Evolutionary conservation across 495 filamentous ascomycete genomes (phyloP).

Genomic region (Talaromyces thailandensis): DNA sequence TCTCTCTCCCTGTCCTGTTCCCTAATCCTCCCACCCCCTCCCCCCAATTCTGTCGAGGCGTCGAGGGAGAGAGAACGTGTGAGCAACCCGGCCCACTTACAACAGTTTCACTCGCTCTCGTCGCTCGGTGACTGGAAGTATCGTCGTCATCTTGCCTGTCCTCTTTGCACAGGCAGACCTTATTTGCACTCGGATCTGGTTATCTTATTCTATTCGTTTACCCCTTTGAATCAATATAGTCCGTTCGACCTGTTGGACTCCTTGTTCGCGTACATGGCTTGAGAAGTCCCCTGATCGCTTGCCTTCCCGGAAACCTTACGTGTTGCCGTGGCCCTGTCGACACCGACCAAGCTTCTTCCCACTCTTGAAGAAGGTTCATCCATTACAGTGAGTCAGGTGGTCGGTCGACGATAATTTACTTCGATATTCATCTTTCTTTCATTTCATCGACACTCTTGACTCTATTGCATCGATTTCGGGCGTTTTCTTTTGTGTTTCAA

Average conservation of each 20-base stretch:
- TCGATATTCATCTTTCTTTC: constrained; percentile 29
- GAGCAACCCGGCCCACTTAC: neutral
- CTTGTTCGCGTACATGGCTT: constrained; percentile 30
- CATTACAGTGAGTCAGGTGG: constrained; percentile 6
- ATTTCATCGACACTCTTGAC: constrained; percentile 4
- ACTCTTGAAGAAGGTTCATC: constrained; percentile 12
- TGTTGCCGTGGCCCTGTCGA: constrained; percentile 5
- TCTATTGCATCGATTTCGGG: neutral
- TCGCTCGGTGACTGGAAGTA: neutral
- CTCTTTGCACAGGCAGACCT: neutral
- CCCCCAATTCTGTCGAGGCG: neutral
- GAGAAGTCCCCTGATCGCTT: constrained; percentile 21
- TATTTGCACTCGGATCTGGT: neutral
- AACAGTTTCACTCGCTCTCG: neutral
- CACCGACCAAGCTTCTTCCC: constrained; percentile 15
- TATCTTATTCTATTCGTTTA: constrained; percentile 4
- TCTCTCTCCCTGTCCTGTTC: neutral
- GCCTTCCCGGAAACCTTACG: constrained; percentile 21
- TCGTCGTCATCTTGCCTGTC: neutral
- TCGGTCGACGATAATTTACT: neutral
- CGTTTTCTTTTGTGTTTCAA: neutral
- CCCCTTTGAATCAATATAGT: neutral
- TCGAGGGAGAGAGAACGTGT: neutral
- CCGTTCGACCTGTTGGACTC: neutral
- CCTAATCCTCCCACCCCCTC: neutral